phyloP scores from a whole-genome alignment of 805 yeast species.

The Candida bentonensis region DNA sequence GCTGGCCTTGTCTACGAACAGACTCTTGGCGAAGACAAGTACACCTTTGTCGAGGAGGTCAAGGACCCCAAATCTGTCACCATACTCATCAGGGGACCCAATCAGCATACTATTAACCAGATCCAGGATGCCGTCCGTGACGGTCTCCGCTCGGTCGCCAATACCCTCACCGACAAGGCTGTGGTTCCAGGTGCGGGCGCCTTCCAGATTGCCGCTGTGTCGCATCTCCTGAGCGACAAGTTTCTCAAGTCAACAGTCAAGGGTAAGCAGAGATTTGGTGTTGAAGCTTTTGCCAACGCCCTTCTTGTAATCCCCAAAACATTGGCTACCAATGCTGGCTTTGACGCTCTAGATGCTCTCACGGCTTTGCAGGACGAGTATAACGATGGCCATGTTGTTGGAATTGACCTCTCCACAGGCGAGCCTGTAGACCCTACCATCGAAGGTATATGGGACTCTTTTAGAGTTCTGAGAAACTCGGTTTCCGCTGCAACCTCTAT shows the following conservation, averaged over 20 bases:
- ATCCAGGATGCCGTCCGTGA: conserved; percentile 96
- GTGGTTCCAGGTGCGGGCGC: conserved; percentile 98
- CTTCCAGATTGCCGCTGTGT: conserved; percentile 71
- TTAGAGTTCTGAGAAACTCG: conserved; percentile 86
- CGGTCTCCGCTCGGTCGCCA: conserved; percentile 89
- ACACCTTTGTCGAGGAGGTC: conserved; percentile 82
- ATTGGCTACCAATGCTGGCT: conserved; percentile 81
- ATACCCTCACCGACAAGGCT: conserved; percentile 70
- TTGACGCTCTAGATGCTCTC: conserved; percentile 80
- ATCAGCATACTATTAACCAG: conserved; percentile 76
- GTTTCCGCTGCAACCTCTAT: conserved; percentile 87
- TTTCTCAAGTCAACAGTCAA: conserved; percentile 41
- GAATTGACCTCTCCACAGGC: conserved; percentile 81
- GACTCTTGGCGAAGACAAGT: conserved; percentile 92
- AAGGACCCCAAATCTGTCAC: conserved; percentile 85
- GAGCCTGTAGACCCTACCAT: conserved; percentile 91
- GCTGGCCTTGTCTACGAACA: conserved; percentile 89
- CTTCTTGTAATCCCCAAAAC: conserved; percentile 87
- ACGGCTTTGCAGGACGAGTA: conserved; percentile 83
- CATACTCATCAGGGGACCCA: conserved; percentile 86
- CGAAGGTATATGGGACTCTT: conserved; percentile 96
- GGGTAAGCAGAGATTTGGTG: conserved; percentile 83
- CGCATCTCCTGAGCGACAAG: conserved; percentile 45
- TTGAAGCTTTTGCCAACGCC: conserved; percentile 88
- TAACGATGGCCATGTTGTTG: conserved; percentile 55